phyloP scores from a whole-genome alignment of 1,284 basidiomycete species.

The Garcileccinum viscosum region DNA sequence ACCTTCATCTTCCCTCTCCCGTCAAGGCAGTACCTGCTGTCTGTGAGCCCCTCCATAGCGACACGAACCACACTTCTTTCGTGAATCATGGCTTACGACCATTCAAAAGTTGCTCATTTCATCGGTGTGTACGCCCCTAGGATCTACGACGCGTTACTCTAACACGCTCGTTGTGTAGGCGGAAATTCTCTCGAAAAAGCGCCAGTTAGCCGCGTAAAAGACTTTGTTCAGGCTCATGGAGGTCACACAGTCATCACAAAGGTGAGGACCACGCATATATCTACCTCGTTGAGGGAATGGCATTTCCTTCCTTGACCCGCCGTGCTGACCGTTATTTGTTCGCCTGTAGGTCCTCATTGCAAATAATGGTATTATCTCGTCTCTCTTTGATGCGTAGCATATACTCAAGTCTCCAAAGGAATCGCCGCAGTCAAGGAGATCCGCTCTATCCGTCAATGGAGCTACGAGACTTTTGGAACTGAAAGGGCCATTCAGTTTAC shows the following conservation, averaged over 20 bases:
- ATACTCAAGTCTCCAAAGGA: slow-evolving; percentile 55
- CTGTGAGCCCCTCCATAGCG: slow-evolving; percentile 10
- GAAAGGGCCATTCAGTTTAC: slow-evolving; percentile 98
- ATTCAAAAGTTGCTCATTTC: slow-evolving; percentile 83
- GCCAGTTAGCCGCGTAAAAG: slow-evolving; percentile 78
- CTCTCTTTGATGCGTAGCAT: slow-evolving; percentile 15
- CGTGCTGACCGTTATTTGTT: slow-evolving; percentile 19
- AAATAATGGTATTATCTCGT: slow-evolving; percentile 77
- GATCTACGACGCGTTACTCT: slow-evolving; percentile 23
- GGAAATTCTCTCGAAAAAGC: slow-evolving; percentile 91
- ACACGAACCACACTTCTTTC: slow-evolving; percentile 11
- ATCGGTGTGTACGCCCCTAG: slow-evolving; percentile 63
- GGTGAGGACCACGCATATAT: slow-evolving; percentile 54
- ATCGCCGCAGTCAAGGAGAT: slow-evolving; percentile 99
- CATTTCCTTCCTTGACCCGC: neutral
- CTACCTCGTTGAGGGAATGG: slow-evolving; percentile 12
- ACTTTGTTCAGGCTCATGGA: slow-evolving; percentile 91
- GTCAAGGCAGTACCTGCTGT: slow-evolving; percentile 13
- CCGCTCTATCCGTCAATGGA: slow-evolving; percentile 98
- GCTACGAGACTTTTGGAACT: slow-evolving; percentile 98
- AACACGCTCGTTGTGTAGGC: slow-evolving; percentile 57
- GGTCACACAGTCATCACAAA: slow-evolving; percentile 99
- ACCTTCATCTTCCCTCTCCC: slow-evolving; percentile 26
- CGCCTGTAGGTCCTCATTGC: slow-evolving; percentile 85
- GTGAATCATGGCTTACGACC: slow-evolving; percentile 67